Base-by-base conservation (phyloP, 148 eudicot species). In the Suaeda aralocaspica region DNA sequence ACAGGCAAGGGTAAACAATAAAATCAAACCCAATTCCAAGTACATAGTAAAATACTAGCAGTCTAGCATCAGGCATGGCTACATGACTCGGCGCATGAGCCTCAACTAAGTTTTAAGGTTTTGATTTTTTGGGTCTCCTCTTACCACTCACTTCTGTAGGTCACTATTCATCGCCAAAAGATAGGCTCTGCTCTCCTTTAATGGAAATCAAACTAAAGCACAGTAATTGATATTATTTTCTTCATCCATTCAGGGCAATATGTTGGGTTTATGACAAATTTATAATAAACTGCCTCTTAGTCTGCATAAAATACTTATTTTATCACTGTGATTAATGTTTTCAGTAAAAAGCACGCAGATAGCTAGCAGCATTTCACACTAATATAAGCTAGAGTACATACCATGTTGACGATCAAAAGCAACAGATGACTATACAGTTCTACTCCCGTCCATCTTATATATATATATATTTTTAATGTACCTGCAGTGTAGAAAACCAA, bases 401-500 rank as follows among this genome's bases (percentile, higher is more conserved):
- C 75, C 75, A 36, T 42, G 21, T 36, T 19, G 41, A 53, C 3
- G 67, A 50, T 26, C 26, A 50, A 49, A 64, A 19, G 62, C n/a
- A n/a, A n/a, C n/a, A 45, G 30, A 42, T 9, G 21, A 29, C 31
- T 33, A 9, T 22, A 19, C 19, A 4, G 59, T 64, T 18, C 2
- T 18, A 18, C 0, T 45, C 39, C 6, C n/a, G 19, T 31, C 49
- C 41, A 26, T 41, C 41, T 36, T 22, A n/a, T 11, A 9, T 36
- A 25, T 30, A 45, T 5, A 16, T 28, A n/a, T 48, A 51, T 19
- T 0, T 63, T 25, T 12, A 25, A 52, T 28, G 9, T 19, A 64
- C 61, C 75, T 72, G 69, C 50, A 64, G n/a, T 50, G 22, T 24
- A 60, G 31, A 24, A 18, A 2, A 30, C 0, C 0, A 28, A 29